Evolutionary conservation across 352 stramenopile species (phyloP).

Genomic region (Globisporangium apiculatum): DNA sequence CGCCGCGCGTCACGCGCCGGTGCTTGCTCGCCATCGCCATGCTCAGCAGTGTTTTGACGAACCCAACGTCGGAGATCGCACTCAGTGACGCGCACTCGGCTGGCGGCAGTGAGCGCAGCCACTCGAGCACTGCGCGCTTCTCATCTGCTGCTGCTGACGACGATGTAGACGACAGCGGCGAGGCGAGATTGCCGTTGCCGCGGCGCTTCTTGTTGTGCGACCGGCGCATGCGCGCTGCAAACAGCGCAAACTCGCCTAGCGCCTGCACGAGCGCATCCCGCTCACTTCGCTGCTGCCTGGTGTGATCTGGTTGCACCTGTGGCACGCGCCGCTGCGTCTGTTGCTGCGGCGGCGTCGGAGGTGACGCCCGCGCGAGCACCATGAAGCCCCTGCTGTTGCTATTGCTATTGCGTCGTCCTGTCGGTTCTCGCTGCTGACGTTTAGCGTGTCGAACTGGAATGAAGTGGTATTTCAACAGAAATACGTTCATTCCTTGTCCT

Average conservation of each 20-base stretch:
- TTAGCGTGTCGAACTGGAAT: too few species aligned
- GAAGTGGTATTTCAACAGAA: too few species aligned
- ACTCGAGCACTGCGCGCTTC: conserved; percentile 37
- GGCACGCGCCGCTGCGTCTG: too few species aligned
- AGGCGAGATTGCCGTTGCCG: not conserved
- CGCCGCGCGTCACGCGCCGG: not conserved
- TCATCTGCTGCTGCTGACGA: conserved; percentile 7
- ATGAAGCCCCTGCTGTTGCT: too few species aligned
- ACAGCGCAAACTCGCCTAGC: conserved; percentile 54
- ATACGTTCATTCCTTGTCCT: too few species aligned
- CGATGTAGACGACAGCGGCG: not conserved
- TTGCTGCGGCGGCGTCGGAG: too few species aligned
- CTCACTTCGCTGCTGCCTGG: not conserved
- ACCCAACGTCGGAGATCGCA: conserved; percentile 51
- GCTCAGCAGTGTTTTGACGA: conserved; percentile 74
- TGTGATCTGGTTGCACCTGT: too few species aligned
- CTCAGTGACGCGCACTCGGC: conserved; percentile 54
- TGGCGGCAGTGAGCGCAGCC: conserved; percentile 32
- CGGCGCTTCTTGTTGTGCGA: conserved; percentile 15
- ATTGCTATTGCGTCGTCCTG: too few species aligned
- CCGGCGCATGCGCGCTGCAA: conserved; percentile 20
- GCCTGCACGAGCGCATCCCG: conserved; percentile 29
- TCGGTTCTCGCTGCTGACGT: too few species aligned
- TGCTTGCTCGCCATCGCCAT: conserved; percentile 37
- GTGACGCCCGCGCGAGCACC: too few species aligned